A percentile compares a stretch with the other conserved stretches of the same genome.
phyloP scores from a whole-genome alignment of 1,284 basidiomycete genomes.

The Chalciporus sp. region DNA sequence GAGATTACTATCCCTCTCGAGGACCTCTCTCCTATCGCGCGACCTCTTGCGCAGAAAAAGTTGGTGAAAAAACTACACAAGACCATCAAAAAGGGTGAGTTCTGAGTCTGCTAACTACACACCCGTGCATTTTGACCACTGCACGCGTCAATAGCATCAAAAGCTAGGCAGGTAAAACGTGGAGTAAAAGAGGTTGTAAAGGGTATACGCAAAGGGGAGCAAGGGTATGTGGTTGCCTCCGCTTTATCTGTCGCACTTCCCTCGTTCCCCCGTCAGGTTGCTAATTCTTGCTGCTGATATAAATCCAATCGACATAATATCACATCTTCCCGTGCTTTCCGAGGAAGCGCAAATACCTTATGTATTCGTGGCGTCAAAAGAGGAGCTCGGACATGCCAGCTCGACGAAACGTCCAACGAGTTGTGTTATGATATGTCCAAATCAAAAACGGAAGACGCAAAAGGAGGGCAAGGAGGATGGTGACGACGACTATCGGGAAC shows the following conservation, averaged over 20 bases:
- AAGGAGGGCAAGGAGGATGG: constrained; percentile 59
- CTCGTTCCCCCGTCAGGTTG: constrained; percentile 52
- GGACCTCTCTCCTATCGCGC: constrained; percentile 88
- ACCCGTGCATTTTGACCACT: constrained; percentile 7
- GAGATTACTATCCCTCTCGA: constrained; percentile 74
- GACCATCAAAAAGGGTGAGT: constrained; percentile 86
- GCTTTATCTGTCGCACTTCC: constrained; percentile 4
- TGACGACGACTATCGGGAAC: constrained; percentile 80
- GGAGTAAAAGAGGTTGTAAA: constrained; percentile 98
- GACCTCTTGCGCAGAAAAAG: constrained; percentile 90
- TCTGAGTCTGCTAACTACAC: neutral
- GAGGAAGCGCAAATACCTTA: constrained; percentile 97
- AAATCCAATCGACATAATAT: constrained; percentile 97
- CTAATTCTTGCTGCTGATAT: constrained; percentile 96
- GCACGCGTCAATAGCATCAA: constrained; percentile 66
- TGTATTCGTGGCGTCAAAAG: constrained; percentile 85
- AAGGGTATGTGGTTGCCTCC: constrained; percentile 64
- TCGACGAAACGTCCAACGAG: constrained; percentile 98
- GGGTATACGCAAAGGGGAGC: constrained; percentile 93
- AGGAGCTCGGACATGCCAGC: constrained; percentile 94
- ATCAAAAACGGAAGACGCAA: constrained; percentile 72
- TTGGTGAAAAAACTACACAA: constrained; percentile 91
- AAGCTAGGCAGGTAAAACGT: constrained; percentile 89
- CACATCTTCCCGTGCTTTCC: constrained; percentile 92
- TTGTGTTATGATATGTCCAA: constrained; percentile 92